Conservation (phyloP, 139 green algal genomes). For the Yamagishiella unicocca region DNA sequence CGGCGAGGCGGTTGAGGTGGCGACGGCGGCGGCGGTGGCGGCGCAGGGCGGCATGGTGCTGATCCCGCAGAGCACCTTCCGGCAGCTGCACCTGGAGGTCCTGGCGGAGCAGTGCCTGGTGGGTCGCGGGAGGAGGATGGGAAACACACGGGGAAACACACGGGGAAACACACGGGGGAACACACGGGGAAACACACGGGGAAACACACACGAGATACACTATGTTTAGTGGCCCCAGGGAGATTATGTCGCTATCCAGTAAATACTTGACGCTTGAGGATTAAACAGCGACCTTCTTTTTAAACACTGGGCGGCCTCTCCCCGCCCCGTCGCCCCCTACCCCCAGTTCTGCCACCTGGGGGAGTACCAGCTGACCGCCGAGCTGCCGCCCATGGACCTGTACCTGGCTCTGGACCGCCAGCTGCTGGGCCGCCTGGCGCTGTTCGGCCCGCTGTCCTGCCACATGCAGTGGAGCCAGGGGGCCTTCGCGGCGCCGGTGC, state of each 20-base stretch:
- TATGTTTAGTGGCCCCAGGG: too few relatives aligned
- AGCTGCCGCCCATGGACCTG: slow-evolving; percentile 51
- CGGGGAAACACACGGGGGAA: too few relatives aligned
- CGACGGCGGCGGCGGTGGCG: not conserved
- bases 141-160: too few relatives aligned
- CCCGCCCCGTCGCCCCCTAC: not conserved
- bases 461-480: slow-evolving; percentile 25
- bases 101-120: slow-evolving; percentile 44
- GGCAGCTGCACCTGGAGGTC: slow-evolving; percentile 45
- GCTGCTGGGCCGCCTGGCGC: slow-evolving; percentile 40
- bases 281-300: too few relatives aligned
- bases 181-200: too few relatives aligned
- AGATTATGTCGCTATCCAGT: too few relatives aligned
- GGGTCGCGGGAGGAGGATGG: not conserved
- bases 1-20: slow-evolving; percentile 36
- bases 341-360: slow-evolving; percentile 56
- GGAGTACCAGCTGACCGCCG: slow-evolving; percentile 48
- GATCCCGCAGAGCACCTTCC: slow-evolving; percentile 41
- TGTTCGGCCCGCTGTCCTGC: slow-evolving; percentile 31
- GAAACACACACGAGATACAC: too few relatives aligned
- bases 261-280: too few relatives aligned
- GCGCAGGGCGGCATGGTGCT: slow-evolving; percentile 51
- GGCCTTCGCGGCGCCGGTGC: slow-evolving; percentile 48
- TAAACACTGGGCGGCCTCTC: too few relatives aligned
- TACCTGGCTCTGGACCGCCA: slow-evolving; percentile 52